Conservation (phyloP, 192 early-diverging fungal species). For the Physocladia obscura region DNA sequence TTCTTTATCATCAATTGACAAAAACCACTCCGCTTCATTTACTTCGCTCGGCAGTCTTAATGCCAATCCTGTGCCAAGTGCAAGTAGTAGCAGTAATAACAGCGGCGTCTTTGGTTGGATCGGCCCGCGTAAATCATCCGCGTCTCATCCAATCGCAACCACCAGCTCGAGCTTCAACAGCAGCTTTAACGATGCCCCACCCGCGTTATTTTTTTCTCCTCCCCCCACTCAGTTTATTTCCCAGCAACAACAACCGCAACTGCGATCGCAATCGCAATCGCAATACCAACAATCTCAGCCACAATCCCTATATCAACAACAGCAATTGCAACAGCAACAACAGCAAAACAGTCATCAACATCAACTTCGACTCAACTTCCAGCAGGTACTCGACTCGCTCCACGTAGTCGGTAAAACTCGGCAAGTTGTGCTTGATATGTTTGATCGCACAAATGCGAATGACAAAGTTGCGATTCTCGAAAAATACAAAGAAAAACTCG, state of each 20-base stretch:
- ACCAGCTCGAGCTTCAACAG: too few species aligned
- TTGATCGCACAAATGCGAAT: background rate
- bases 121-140: background rate
- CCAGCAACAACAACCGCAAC: too few species aligned
- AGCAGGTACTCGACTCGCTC: background rate
- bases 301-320: too few species aligned
- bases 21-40: background rate
- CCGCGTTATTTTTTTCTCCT: too few species aligned
- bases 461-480: conserved; percentile 16
- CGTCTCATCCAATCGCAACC: background rate
- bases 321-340: too few species aligned
- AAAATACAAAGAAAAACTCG: conserved; percentile 10
- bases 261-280: too few species aligned
- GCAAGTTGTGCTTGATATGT: background rate
- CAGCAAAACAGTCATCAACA: background rate
- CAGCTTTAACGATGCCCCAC: too few species aligned
- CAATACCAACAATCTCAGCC: too few species aligned
- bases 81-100: too few species aligned
- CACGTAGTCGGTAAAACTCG: conserved; percentile 13
- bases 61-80: too few species aligned
- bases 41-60: background rate
- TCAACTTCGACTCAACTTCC: background rate
- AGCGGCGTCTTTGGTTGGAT: background rate
- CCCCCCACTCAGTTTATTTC: too few species aligned
- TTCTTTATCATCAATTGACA: too few species aligned